Evolutionary conservation across 176 grass and related monocot species (phyloP), one percentile per base, ranked within the genome.

Genomic region (Poa pratensis): DNA sequence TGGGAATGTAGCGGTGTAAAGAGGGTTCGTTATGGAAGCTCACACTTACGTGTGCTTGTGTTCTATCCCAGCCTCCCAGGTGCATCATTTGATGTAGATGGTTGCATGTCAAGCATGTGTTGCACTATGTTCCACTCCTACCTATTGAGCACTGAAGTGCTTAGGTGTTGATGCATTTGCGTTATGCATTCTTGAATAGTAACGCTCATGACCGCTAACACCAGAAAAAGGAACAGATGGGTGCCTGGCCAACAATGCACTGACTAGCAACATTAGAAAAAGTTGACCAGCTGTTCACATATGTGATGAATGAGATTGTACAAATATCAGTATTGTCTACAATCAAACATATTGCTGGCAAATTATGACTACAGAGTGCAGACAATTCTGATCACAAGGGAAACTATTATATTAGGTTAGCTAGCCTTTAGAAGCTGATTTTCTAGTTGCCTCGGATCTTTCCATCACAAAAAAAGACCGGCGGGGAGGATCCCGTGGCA

Each of bases 371-470:
- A 49, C n/a, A 71, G 63, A 7, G 35, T 24, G 65, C 50, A 82
- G 30, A 22, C 15, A 19, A 37, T 17, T 82, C 30, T 40, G 49
- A 70, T 69, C 42, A 43, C 42, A 43, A 43, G 42, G 8, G 42
- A 8, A 43, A 43, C 42, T 9, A 43, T 42, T 43, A 43, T 43
- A 42, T 43, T 43, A 43, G 9, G 42, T 9, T 43, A 88, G 26
- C 24, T 77, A 71, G 51, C 27, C 45, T 77, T 83, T 16, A 69
- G 63, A 62, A 78, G 22, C 13, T 83, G 43, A 27, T 83, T 83
- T 76, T 28, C 54, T 39, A 45, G 6, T 27, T 3, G 17, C 46
- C 2, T 49, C 5, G 14, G 24, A 26, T 55, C 46, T 84, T 42
- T 42, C 39, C 1, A 42, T 42, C 39, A 42, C 39, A 42, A 42